These are phyloP conservation scores for Trichosporon asahii DNA, from an alignment of 1,284 basidiomycete species.

Conservation along the genomic window DNA sequence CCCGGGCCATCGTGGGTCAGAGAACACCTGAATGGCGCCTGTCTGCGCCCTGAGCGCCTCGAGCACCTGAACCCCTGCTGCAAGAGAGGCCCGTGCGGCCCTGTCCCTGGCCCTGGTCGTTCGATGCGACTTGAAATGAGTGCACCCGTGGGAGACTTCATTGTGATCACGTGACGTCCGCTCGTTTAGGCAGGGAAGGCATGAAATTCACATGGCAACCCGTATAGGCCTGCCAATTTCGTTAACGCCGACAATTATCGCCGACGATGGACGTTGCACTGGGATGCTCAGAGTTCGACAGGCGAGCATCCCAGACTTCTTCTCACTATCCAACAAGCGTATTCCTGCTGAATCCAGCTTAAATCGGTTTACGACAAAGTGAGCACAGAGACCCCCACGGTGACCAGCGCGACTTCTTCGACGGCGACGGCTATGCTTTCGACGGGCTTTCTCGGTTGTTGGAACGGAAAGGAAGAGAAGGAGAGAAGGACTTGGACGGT, in stretches of 20 bases:
- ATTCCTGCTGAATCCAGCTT: constrained; percentile 50
- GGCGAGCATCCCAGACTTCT: constrained; percentile 3
- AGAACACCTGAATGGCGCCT: background rate
- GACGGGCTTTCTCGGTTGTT: background rate
- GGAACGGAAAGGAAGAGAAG: background rate
- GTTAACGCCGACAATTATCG: background rate
- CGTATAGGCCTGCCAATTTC: background rate
- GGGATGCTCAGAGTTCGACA: background rate
- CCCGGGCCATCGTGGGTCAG: background rate
- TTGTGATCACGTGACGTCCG: background rate
- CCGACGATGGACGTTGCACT: background rate
- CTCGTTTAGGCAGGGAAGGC: too few relatives aligned
- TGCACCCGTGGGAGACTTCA: background rate
- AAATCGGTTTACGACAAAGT: constrained; percentile 51
- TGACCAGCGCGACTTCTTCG: background rate
- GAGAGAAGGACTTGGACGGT: background rate
- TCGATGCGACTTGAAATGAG: background rate
- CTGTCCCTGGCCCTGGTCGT: background rate
- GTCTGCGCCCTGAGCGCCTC: background rate
- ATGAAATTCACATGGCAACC: background rate
- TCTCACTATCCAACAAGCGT: constrained; percentile 36
- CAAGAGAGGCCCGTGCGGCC: background rate
- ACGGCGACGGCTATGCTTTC: background rate
- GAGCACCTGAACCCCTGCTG: background rate
- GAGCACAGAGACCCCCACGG: constrained; percentile 13